Evolutionary conservation across 768 basidiomycete species (phyloP).

Genomic region (Psilocybe azurescens): DNA sequence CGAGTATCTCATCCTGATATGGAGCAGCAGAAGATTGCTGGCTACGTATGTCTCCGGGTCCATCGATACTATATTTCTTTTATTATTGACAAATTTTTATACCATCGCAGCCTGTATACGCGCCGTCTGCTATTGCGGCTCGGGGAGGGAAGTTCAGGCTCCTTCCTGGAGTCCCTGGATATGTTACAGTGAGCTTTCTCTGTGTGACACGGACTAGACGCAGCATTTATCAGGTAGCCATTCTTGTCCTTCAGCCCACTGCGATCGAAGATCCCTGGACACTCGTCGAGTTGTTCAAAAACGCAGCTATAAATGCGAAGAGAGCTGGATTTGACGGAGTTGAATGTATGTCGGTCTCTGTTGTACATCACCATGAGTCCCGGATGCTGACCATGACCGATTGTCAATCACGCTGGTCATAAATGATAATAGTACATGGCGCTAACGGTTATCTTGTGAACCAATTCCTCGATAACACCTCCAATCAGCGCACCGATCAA

Average conservation of each 20-base stretch:
- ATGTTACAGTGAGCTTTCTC: conserved; percentile 32
- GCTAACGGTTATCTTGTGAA: conserved; percentile 49
- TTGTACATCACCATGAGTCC: background rate
- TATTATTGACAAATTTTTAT: background rate
- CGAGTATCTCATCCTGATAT: conserved; percentile 41
- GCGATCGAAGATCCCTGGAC: conserved; percentile 45
- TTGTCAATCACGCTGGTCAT: too few relatives aligned
- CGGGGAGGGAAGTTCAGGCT: conserved; percentile 44
- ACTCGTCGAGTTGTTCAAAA: conserved; percentile 41
- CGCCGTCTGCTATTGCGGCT: conserved; percentile 45
- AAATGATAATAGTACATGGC: conserved; percentile 37
- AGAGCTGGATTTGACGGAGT: conserved; percentile 60
- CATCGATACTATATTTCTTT: too few relatives aligned
- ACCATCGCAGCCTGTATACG: conserved; percentile 44
- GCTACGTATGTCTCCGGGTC: conserved; percentile 26
- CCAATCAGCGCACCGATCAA: conserved; percentile 55
- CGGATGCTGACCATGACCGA: background rate
- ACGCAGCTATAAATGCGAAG: conserved; percentile 50
- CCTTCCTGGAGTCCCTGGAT: conserved; percentile 41
- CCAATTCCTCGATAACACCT: conserved; percentile 54
- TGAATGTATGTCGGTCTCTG: conserved; percentile 37
- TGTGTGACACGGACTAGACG: conserved; percentile 8
- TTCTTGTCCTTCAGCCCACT: conserved; percentile 32
- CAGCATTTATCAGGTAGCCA: background rate
- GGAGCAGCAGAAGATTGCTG: conserved; percentile 42